These are phyloP conservation scores for Phaeotremella skinneri DNA, from an alignment of 768 basidiomycete genomes.

Conservation along the genomic window DNA sequence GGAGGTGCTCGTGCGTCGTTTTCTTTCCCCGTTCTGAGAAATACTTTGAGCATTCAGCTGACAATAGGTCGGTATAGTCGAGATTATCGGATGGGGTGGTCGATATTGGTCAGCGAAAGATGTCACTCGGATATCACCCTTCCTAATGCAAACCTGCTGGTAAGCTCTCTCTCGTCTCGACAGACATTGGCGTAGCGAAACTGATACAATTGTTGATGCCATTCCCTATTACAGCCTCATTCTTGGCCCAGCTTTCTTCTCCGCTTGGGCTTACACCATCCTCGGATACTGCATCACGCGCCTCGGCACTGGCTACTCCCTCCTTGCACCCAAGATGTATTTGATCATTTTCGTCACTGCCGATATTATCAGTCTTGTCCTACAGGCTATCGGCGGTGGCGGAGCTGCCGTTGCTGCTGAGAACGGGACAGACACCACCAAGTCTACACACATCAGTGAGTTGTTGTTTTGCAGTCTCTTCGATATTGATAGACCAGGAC, in stretches of 20 bases:
- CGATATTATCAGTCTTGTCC: constrained; percentile 43
- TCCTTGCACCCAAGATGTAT: constrained; percentile 34
- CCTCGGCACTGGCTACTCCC: constrained; percentile 40
- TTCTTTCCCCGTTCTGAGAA: not conserved
- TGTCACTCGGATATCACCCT: constrained; percentile 28
- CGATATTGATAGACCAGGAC: too few relatives aligned
- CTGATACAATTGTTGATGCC: not conserved
- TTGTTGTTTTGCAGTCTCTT: not conserved
- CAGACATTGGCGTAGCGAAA: too few relatives aligned
- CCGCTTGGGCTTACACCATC: constrained; percentile 44
- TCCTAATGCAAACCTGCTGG: constrained; percentile 41
- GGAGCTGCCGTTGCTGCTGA: constrained; percentile 37
- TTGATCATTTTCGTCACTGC: constrained; percentile 40
- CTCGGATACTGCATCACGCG: constrained; percentile 47
- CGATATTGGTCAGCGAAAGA: constrained; percentile 39
- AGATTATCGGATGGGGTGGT: constrained; percentile 47
- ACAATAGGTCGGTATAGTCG: constrained; percentile 14
- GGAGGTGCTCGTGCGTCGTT: constrained; percentile 26
- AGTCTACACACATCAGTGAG: constrained; percentile 45
- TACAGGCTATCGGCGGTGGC: constrained; percentile 49
- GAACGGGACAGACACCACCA: constrained; percentile 21
- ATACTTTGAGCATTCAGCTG: not conserved
- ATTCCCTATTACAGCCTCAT: constrained; percentile 32
- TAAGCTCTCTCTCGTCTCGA: constrained; percentile 5
- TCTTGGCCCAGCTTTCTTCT: constrained; percentile 51